Percentiles rank a stretch among this genome's conserved stretches.
These are phyloP conservation scores for Dictyostelium capitatum DNA, from an alignment of 78 protist species.

Conservation along the genomic window DNA sequence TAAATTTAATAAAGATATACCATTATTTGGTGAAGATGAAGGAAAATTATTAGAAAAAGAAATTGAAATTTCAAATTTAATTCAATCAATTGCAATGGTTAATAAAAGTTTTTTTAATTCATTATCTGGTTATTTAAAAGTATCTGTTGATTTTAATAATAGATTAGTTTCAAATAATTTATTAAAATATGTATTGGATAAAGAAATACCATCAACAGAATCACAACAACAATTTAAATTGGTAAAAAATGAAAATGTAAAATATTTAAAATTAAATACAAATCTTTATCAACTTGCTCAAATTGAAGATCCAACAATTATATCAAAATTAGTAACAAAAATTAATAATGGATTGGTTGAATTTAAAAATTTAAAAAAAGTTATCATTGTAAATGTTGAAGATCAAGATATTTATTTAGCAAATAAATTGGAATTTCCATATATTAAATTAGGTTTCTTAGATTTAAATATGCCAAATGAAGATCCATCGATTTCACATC, in stretches of 20 bases:
- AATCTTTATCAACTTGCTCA: not conserved
- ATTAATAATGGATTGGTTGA: not conserved
- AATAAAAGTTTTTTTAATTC: not conserved
- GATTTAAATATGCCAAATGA: not conserved
- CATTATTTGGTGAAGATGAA: not conserved
- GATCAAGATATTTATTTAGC: not conserved
- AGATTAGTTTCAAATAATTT: not conserved
- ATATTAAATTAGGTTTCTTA: not conserved
- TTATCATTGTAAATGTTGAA: not conserved
- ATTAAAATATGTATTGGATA: not conserved
- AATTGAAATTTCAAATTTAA: not conserved
- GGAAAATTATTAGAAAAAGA: not conserved
- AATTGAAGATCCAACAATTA: not conserved
- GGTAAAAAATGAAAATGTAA: conserved; percentile 3
- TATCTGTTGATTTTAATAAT: not conserved
- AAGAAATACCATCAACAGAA: not conserved
- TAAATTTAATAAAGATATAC: not conserved
- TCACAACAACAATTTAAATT: not conserved
- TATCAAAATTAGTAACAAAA: no score
- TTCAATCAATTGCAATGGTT: not conserved
- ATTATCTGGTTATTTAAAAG: not conserved
- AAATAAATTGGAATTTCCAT: not conserved
- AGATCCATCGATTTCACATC: not conserved
- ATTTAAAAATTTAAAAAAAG: not conserved
- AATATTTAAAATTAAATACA: not conserved